These are phyloP conservation scores for Aspergillus sp. DNA, from an alignment of 2,329 filamentous ascomycete genomes.

Conservation along the genomic window DNA sequence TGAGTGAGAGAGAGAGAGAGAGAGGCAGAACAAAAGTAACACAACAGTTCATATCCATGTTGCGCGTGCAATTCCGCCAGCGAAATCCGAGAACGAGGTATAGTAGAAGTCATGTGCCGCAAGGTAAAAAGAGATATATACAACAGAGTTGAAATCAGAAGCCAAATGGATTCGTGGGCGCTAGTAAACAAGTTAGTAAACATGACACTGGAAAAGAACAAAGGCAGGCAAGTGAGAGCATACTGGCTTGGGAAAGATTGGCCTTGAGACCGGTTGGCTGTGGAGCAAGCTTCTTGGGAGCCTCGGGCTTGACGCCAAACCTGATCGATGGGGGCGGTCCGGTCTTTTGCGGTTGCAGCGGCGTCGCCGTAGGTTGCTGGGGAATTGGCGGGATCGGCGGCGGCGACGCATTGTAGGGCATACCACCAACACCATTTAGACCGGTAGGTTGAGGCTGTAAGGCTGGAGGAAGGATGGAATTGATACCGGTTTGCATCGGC, in stretches of 20 bases:
- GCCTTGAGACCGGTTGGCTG: constrained; percentile 88
- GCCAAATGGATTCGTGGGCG: constrained; percentile 67
- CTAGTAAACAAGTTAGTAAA: not conserved
- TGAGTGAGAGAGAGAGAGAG: constrained; percentile 8
- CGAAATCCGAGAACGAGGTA: constrained; percentile 20
- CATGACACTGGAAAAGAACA: not conserved
- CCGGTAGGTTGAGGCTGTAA: constrained; percentile 52
- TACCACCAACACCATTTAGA: constrained; percentile 51
- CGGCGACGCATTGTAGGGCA: constrained; percentile 51
- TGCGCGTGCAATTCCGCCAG: constrained; percentile 15
- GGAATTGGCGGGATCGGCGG: constrained; percentile 57
- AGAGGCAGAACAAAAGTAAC: not conserved
- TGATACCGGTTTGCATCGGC: constrained; percentile 49
- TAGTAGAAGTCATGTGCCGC: constrained; percentile 25
- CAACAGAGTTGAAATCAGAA: constrained; percentile 49
- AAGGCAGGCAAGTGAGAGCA: constrained; percentile 49
- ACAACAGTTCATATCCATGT: constrained; percentile 12
- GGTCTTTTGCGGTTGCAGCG: constrained; percentile 74
- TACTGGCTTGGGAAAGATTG: constrained; percentile 93
- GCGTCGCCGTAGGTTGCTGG: constrained; percentile 58
- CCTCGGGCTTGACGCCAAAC: constrained; percentile 73
- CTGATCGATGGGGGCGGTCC: constrained; percentile 83
- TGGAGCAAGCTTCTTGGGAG: constrained; percentile 73
- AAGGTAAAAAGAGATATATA: constrained; percentile 28
- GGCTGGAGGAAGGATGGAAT: constrained; percentile 55